A percentile compares a stretch with the other conserved stretches of the same genome.
Evolutionary conservation across 257 asterid genomes (phyloP).

Genomic region (Echites panduratus): DNA sequence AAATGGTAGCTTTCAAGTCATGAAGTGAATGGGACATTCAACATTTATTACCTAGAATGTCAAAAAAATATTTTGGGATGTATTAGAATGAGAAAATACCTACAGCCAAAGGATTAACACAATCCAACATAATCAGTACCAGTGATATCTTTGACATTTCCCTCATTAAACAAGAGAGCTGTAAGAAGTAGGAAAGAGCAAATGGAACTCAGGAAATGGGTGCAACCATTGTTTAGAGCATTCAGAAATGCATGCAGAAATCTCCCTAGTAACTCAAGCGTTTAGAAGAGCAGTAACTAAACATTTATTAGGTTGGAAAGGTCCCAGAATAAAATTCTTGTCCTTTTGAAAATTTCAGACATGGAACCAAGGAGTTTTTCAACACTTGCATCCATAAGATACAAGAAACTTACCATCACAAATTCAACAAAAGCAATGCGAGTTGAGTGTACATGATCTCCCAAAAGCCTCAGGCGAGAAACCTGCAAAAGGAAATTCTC

Average conservation of each 20-base stretch:
- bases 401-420: slow-evolving; percentile 47
- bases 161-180: not conserved
- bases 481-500: slow-evolving; percentile 42
- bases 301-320: not conserved
- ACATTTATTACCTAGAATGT: not conserved
- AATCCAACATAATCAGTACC: not conserved
- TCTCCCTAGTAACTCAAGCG: not conserved
- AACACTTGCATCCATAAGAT: not conserved
- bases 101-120: not conserved
- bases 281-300: not conserved
- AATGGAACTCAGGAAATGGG: not conserved
- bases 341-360: not conserved
- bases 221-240: not conserved
- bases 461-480: slow-evolving; percentile 92
- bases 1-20: not conserved
- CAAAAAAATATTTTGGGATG: not conserved
- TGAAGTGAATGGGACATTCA: not conserved
- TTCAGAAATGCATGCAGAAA: not conserved
- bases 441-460: slow-evolving; percentile 86
- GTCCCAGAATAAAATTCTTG: not conserved
- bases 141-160: not conserved
- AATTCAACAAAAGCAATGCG: slow-evolving; percentile 92
- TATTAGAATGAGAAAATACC: not conserved
- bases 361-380: not conserved
- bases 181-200: not conserved